Base-by-base conservation (phyloP, 2,329 filamentous ascomycete genomes). In the Fusarium bulbicola region DNA sequence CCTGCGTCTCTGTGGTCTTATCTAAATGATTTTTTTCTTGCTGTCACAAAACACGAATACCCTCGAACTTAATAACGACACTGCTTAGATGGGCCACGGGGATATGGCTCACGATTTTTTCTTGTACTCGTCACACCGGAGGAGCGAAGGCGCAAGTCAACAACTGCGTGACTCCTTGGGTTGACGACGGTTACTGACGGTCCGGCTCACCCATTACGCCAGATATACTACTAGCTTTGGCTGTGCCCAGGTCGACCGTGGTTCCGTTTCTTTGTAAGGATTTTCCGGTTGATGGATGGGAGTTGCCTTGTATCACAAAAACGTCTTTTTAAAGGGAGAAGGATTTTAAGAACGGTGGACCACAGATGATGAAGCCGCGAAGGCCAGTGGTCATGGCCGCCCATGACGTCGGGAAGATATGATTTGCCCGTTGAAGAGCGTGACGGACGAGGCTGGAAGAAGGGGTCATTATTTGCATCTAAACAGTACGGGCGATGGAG, bases 1-100 rank as follows among this genome's bases (percentile, higher is more conserved):
- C 86, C 91, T 99, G 75, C 93, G 96, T 84, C 90, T 97, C 84
- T 98, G 95, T 85, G 95, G 95, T 89, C 88, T 98, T 83, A 98
- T 98, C 89, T 98, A 92, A 92, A 81, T 78, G 77, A 78, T 74
- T 78, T 79, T 73, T 78, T 80, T 74, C 68, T 76, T 76, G 80
- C 79, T 79, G 74, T 79, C 79, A 79, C 77, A 81, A 79, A 78
- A 81, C 75, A 83, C 78, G 79, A 84, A 84, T 84, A 84, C 82
- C 83, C 82, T 82, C 81, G 76, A 80, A 79, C 80, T 82, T 81
- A 81, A 81, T 83, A 79, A 82, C 81, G 81, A 81, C 76, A 77
- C 78, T 71, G 73, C 66, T 75, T 78, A 78, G 76, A 79, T 81
- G 80, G 79, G 81, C 78, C 80, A 81, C 75, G 78, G 79, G 77